These are phyloP conservation scores for Brettanomyces bruxellensis DNA, from an alignment of 805 yeast species.

Conservation along the genomic window DNA sequence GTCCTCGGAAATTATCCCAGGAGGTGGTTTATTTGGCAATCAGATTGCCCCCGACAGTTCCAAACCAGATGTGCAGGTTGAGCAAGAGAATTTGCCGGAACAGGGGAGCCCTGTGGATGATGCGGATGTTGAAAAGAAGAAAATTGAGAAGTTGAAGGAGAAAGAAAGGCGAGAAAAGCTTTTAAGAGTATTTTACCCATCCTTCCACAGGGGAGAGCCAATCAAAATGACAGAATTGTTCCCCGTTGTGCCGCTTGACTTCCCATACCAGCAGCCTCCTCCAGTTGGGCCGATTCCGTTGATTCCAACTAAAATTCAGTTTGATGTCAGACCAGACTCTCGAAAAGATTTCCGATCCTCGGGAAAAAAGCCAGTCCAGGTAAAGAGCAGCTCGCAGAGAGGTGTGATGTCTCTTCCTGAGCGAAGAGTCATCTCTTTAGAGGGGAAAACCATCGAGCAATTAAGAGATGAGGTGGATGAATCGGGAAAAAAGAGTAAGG, in stretches of 20 bases:
- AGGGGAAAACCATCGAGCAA: conserved; percentile 18
- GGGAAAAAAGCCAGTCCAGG: conserved; percentile 7
- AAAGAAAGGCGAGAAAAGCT: conserved; percentile 25
- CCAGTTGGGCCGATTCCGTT: conserved; percentile 31
- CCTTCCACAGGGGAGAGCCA: conserved; percentile 44
- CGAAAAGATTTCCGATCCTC: conserved; percentile 38
- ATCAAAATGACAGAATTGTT: conserved; percentile 60
- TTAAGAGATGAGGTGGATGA: conserved; percentile 4
- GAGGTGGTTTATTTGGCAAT: conserved; percentile 24
- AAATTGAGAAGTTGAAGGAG: conserved; percentile 4
- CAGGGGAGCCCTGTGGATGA: neutral
- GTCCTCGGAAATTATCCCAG: conserved; percentile 10
- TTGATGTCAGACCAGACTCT: conserved; percentile 60
- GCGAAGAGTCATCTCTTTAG: conserved; percentile 19
- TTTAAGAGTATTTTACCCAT: conserved; percentile 50
- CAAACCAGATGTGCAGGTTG: neutral
- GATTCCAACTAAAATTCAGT: conserved; percentile 47
- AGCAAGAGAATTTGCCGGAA: neutral
- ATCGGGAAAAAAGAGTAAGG: conserved; percentile 7
- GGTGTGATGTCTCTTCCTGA: conserved; percentile 8
- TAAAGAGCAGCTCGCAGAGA: conserved; percentile 2
- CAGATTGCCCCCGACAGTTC: conserved; percentile 16
- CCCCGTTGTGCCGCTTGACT: conserved; percentile 46
- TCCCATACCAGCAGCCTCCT: conserved; percentile 44
- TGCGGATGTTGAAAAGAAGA: neutral